Base-by-base conservation (phyloP, 345 rosid species). In the Brassica carinata region DNA sequence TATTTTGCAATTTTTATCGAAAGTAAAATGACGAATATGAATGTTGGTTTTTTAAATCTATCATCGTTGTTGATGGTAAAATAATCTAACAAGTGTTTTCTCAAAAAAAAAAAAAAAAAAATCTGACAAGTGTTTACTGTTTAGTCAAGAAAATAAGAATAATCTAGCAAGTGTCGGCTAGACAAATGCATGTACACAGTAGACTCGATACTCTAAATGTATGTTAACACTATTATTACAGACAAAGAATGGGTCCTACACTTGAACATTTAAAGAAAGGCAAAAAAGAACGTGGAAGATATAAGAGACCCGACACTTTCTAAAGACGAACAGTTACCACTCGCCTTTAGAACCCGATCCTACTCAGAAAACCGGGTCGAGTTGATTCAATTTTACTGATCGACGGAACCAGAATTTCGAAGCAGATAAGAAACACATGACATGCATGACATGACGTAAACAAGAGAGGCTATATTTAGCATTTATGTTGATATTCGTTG, bases 131-230 rank as follows among this genome's bases (percentile, higher is more conserved):
- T 29, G 31, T 3, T 29, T 2, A 23, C 26, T 23, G 26, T 23
- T 23, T 29, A 29, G 31, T 29, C 31, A 19, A 71, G 14, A 55
- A 55, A 40, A 7, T 27, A 11, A 1, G 14, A 57, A 72, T 67
- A 36, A 3, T 15, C 13, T 5, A 40, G 64, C 63, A 84, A 82
- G 86, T 85, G 94, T 91, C 94, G 92, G 90, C 89, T 87, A 74
- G 13, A 27, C 59, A 70, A 71, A 17, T 30, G 29, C 63, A 76
- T 84, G 26, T 85, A 83, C 85, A 76, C 77, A 3, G 8, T 8
- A 17, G 53, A 36, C 10, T 36, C 40, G 31, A 26, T 75, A 73
- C 76, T 57, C 77, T 34, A 1, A 61, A 82, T 82, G 68, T 70
- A 72, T 2, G 31, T 31, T 70, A 83, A 68, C 55, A 59, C 73